phyloP scores from a whole-genome alignment of 129 eudicot genomes.

The Escallonia rubra region DNA sequence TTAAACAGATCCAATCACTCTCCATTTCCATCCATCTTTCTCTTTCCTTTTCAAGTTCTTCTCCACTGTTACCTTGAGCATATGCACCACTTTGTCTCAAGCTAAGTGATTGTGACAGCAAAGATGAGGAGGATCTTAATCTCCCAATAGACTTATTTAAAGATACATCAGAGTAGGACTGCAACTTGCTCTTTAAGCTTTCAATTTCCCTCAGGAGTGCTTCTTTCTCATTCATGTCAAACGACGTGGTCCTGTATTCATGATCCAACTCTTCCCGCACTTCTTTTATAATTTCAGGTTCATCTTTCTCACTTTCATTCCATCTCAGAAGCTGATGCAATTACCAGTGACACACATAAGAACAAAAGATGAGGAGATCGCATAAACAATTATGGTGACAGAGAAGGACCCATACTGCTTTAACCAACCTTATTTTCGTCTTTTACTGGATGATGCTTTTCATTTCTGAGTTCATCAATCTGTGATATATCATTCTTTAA shows the following conservation, averaged over 20 bases:
- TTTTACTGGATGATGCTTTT: neutral
- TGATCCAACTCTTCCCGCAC: conserved; percentile 10
- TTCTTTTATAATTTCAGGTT: conserved; percentile 40
- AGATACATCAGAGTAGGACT: conserved; percentile 31
- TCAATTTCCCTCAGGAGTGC: conserved; percentile 76
- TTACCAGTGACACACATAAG: conserved; percentile 8
- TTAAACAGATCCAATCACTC: conserved; percentile 91
- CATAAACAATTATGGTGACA: neutral
- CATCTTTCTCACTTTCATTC: conserved; percentile 33
- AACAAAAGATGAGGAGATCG: neutral
- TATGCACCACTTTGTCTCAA: conserved; percentile 59
- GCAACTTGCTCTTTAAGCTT: conserved; percentile 48
- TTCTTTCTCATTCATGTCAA: conserved; percentile 61
- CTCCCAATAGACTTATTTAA: conserved; percentile 48
- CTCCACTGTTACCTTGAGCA: conserved; percentile 30
- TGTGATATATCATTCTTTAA: conserved; percentile 30
- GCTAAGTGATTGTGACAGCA: conserved; percentile 70
- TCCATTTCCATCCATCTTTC: conserved; percentile 95
- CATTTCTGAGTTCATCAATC: conserved; percentile 33
- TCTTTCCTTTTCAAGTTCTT: conserved; percentile 88
- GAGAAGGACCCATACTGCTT: too few relatives aligned
- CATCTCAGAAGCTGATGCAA: conserved; percentile 53
- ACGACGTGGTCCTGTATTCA: conserved; percentile 18
- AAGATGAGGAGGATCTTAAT: conserved; percentile 50
- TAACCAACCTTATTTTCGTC: conserved; percentile 40